Percentiles rank a stretch among this genome's conserved stretches.
phyloP scores from a whole-genome alignment of 2,329 filamentous ascomycete genomes.

The Dendryphion nanum region DNA sequence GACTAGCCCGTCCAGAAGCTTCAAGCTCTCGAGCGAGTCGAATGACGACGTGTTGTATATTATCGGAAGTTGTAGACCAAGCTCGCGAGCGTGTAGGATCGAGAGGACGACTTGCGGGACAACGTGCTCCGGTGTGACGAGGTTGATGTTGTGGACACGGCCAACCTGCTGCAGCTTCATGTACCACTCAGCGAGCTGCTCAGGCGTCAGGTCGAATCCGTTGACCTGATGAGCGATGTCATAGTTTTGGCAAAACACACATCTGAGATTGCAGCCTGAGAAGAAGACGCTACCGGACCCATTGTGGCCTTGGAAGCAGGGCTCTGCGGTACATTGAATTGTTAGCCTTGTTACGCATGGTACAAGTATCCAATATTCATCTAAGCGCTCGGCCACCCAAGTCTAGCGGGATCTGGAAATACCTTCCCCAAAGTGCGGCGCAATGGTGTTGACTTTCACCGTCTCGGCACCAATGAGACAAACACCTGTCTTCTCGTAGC shows the following conservation, averaged over 20 bases:
- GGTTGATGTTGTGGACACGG: slow-evolving; percentile 86
- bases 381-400: no score
- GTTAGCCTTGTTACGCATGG: slow-evolving; percentile 1
- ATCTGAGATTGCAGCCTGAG: slow-evolving; percentile 68
- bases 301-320: slow-evolving; percentile 78
- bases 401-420: no score
- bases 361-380: no score
- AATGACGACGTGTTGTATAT: slow-evolving; percentile 85
- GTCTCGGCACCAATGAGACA: slow-evolving; percentile 73
- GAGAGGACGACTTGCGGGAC: slow-evolving; percentile 78
- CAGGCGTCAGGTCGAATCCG: slow-evolving; percentile 74
- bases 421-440: slow-evolving; percentile 77
- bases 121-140: slow-evolving; percentile 83
- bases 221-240: slow-evolving; percentile 82
- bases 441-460: slow-evolving; percentile 79
- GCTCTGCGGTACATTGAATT: slow-evolving; percentile 49
- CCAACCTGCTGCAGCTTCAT: slow-evolving; percentile 77
- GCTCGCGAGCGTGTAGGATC: slow-evolving; percentile 69
- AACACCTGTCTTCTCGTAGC: slow-evolving; percentile 74
- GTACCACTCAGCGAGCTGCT: slow-evolving; percentile 79
- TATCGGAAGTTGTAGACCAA: slow-evolving; percentile 70
- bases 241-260: slow-evolving; percentile 58
- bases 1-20: slow-evolving; percentile 73
- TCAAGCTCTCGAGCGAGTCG: slow-evolving; percentile 70
- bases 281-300: slow-evolving; percentile 82